Conservation (phyloP, 1,284 basidiomycete species). For the Trametes sp. region DNA sequence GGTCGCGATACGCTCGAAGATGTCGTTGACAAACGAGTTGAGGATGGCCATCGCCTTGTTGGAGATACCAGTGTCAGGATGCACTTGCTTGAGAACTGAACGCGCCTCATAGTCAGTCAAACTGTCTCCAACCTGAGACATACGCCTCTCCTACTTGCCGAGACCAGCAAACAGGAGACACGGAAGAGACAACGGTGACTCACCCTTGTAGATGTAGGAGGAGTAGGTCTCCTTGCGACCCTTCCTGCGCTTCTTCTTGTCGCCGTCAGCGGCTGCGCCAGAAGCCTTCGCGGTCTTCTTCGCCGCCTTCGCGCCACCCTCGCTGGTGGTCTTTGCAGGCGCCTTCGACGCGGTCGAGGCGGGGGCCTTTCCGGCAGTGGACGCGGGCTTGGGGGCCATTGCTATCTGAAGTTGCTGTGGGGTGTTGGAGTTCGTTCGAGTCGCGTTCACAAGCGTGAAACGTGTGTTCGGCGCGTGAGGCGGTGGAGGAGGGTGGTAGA, state of each 20-base stretch:
- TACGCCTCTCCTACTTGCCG: too few relatives aligned
- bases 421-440: slow-evolving; percentile 1
- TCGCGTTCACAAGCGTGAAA: slow-evolving; percentile 13
- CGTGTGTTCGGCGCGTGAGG: not conserved
- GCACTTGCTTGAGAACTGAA: slow-evolving; percentile 87
- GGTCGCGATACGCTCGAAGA: slow-evolving; percentile 92
- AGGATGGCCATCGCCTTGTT: slow-evolving; percentile 98
- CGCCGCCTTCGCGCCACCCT: slow-evolving; percentile 79
- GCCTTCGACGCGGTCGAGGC: slow-evolving; percentile 79
- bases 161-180: too few relatives aligned
- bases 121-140: not conserved
- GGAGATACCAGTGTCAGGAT: slow-evolving; percentile 96
- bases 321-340: slow-evolving; percentile 73
- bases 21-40: slow-evolving; percentile 93
- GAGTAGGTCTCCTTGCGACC: slow-evolving; percentile 91
- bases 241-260: slow-evolving; percentile 92
- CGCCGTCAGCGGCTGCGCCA: slow-evolving; percentile 59
- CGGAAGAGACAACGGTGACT: too few relatives aligned
- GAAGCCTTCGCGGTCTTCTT: slow-evolving; percentile 82
- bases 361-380: slow-evolving; percentile 85
- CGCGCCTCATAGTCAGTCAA: slow-evolving; percentile 3
- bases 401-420: slow-evolving; percentile 26
- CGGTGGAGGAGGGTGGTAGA: not conserved
- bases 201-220: slow-evolving; percentile 94
- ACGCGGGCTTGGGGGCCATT: slow-evolving; percentile 85